Percentiles rank a stretch among this genome's conserved stretches.
Conservation (phyloP, 345 rosid species). For the Fremontodendron californicum region DNA sequence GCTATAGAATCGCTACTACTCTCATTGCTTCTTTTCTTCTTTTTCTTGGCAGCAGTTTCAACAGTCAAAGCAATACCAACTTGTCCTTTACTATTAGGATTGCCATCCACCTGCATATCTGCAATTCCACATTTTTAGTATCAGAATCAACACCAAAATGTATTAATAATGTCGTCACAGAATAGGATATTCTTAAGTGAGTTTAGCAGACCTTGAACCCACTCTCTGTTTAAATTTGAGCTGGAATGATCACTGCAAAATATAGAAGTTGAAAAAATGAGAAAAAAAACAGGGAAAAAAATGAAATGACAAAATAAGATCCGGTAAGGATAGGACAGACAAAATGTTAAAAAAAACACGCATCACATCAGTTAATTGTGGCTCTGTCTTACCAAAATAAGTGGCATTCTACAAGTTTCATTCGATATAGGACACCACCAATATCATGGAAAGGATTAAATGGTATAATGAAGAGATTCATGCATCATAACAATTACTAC, state of each 20-base stretch:
- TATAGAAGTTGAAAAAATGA: not conserved
- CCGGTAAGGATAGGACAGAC: not conserved
- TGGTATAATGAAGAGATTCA: not conserved
- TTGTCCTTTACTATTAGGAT: constrained; percentile 10
- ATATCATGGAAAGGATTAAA: not conserved
- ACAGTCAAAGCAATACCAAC: constrained; percentile 9
- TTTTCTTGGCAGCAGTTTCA: constrained; percentile 15
- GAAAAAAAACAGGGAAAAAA: too few species aligned
- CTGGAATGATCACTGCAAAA: constrained; percentile 22
- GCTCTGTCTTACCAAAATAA: not conserved
- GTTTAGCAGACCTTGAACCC: constrained; percentile 28
- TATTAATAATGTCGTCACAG: not conserved
- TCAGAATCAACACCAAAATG: not conserved
- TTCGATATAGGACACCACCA: not conserved
- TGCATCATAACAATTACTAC: not conserved
- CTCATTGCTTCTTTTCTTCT: constrained; percentile 22
- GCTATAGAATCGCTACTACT: not conserved
- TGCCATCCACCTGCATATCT: constrained; percentile 14
- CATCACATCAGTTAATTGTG: not conserved
- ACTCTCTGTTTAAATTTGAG: constrained; percentile 16
- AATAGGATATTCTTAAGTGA: not conserved
- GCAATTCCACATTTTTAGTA: constrained; percentile 13
- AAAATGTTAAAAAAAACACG: not conserved
- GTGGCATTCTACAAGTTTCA: not conserved
- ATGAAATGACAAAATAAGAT: not conserved